Conservation (phyloP, 2,329 filamentous ascomycete genomes). For the Fonsecaea pugnacius region DNA sequence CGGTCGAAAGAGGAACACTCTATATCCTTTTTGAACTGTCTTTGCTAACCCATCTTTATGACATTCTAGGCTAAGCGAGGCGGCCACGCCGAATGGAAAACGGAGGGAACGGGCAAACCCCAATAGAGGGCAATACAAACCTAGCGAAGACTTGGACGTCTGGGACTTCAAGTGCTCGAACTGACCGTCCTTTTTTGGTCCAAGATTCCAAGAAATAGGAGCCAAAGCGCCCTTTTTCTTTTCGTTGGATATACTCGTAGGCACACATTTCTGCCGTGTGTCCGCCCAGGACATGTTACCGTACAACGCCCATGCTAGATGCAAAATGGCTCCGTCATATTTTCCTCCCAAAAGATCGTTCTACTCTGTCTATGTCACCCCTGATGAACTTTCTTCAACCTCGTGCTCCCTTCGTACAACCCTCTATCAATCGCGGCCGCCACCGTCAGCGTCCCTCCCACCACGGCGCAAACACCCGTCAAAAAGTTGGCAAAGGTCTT, state of each 20-base stretch:
- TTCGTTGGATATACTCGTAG: neutral
- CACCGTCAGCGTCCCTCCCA: conserved; percentile 93
- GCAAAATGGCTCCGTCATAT: neutral
- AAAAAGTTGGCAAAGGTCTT: conserved; percentile 93
- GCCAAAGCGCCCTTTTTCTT: neutral
- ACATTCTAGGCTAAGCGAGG: too few species aligned
- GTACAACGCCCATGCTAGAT: conserved; percentile 24
- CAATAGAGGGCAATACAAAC: too few species aligned
- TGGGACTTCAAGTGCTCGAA: neutral
- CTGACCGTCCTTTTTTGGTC: neutral
- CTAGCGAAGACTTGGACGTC: neutral
- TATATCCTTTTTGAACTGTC: too few species aligned
- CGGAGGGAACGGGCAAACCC: too few species aligned
- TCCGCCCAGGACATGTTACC: neutral
- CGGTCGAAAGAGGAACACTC: too few species aligned
- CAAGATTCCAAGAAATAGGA: neutral
- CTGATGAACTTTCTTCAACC: conserved; percentile 83
- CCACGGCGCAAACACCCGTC: conserved; percentile 89
- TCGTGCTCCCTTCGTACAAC: conserved; percentile 82
- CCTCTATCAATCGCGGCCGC: conserved; percentile 90
- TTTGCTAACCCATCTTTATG: too few species aligned
- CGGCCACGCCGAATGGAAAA: too few species aligned
- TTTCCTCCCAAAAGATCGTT: neutral
- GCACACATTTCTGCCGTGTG: neutral
- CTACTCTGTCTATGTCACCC: conserved; percentile 45